These are phyloP conservation scores for Pterocarpus macrocarpus DNA, from an alignment of 306 rosid genomes.

Conservation along the genomic window DNA sequence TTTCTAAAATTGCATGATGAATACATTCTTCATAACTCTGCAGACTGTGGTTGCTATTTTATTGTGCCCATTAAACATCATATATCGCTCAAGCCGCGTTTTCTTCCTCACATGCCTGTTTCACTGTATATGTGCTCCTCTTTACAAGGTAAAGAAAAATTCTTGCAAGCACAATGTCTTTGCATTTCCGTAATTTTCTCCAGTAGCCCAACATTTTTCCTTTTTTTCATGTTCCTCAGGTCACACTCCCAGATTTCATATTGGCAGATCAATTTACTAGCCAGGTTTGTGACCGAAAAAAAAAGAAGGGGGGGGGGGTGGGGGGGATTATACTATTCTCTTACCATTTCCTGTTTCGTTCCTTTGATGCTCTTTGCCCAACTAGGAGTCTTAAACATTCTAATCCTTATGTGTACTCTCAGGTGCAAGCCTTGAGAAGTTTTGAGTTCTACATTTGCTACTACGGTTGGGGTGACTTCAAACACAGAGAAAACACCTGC, in stretches of 20 bases:
- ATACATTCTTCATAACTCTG: constrained; percentile 27
- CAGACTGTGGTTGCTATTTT: constrained; percentile 55
- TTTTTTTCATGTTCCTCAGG: constrained; percentile 49
- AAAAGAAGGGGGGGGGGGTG: not conserved
- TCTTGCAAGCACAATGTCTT: not conserved
- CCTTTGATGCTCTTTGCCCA: not conserved
- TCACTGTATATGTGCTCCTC: constrained; percentile 68
- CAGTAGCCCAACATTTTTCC: not conserved
- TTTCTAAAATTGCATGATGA: not conserved
- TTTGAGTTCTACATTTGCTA: constrained; percentile 76
- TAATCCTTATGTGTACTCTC: constrained; percentile 21
- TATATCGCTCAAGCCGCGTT: constrained; percentile 67
- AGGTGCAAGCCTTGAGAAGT: constrained; percentile 82
- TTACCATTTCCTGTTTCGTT: not conserved
- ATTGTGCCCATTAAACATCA: constrained; percentile 70
- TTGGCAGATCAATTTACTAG: constrained; percentile 84
- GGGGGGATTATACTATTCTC: not conserved
- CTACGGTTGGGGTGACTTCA: constrained; percentile 74
- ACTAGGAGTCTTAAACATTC: not conserved
- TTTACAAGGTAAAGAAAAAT: constrained; percentile 61
- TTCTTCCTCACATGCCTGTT: constrained; percentile 64
- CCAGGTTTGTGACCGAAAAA: constrained; percentile 56
- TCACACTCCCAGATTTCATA: constrained; percentile 76
- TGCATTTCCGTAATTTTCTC: not conserved
- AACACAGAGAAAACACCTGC: constrained; percentile 58